phyloP scores from a whole-genome alignment of 2,329 filamentous ascomycete genomes.

The Colletotrichum cordylinicola region DNA sequence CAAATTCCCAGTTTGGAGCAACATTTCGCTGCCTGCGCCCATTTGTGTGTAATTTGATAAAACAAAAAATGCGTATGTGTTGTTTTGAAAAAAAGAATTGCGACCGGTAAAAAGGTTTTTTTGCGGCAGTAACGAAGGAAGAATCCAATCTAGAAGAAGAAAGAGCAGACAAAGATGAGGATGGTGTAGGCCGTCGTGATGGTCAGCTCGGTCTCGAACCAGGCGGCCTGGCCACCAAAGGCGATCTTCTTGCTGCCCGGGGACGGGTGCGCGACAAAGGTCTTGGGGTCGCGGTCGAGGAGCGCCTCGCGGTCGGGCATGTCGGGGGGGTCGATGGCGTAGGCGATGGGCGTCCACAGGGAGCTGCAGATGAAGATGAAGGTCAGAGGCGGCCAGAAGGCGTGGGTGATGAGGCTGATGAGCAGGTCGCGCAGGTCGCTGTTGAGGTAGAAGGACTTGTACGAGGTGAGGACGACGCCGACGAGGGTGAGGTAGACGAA shows the following conservation, averaged over 20 bases:
- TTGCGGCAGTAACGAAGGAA: background rate
- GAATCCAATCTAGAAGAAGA: constrained; percentile 33
- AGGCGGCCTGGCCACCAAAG: constrained; percentile 57
- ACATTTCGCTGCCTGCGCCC: background rate
- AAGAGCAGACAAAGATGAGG: constrained; percentile 52
- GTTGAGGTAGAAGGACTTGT: constrained; percentile 51
- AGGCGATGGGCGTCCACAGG: constrained; percentile 64
- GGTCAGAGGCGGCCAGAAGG: constrained; percentile 66
- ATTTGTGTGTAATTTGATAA: background rate
- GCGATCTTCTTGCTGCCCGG: constrained; percentile 59
- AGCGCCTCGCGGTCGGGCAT: constrained; percentile 65
- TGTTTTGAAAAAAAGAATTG: background rate
- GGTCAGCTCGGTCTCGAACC: constrained; percentile 62
- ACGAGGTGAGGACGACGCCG: constrained; percentile 54
- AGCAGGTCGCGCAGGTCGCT: constrained; percentile 45
- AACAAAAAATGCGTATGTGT: background rate
- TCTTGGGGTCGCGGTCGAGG: constrained; percentile 59
- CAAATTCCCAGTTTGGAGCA: background rate
- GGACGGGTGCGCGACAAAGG: constrained; percentile 57
- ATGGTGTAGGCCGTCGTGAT: constrained; percentile 55
- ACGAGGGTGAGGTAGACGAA: constrained; percentile 61
- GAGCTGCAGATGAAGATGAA: constrained; percentile 61
- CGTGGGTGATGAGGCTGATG: constrained; percentile 61
- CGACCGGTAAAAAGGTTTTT: background rate
- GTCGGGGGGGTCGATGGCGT: constrained; percentile 64